Conservation (phyloP, 2,329 filamentous ascomycete genomes). For the Fusarium sp. region DNA sequence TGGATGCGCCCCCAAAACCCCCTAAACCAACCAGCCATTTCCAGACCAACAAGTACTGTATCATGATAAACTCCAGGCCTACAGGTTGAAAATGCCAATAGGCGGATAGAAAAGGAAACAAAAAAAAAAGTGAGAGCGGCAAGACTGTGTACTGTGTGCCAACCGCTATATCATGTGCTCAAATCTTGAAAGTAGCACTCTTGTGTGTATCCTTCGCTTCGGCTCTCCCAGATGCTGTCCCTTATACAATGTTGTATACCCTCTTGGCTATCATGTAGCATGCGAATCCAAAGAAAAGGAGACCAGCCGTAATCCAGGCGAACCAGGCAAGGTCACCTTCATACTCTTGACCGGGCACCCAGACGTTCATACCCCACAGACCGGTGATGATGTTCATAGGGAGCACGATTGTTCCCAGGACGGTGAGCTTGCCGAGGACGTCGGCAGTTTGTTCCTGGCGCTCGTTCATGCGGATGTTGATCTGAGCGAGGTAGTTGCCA, state of each 20-base stretch:
- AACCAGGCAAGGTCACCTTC: slow-evolving; percentile 84
- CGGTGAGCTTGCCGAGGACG: slow-evolving; percentile 92
- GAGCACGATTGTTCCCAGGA: slow-evolving; percentile 94
- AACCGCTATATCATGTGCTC: background rate
- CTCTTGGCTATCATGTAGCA: slow-evolving; percentile 88
- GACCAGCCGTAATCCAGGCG: slow-evolving; percentile 76
- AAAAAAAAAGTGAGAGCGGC: background rate
- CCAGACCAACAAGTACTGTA: background rate
- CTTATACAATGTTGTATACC: slow-evolving; percentile 81
- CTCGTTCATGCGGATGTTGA: slow-evolving; percentile 99
- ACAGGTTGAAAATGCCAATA: background rate
- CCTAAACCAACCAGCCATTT: background rate
- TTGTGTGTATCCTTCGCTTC: background rate
- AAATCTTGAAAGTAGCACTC: slow-evolving; percentile 4
- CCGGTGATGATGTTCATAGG: slow-evolving; percentile 99
- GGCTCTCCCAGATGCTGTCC: background rate
- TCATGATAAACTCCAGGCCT: background rate
- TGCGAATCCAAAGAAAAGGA: slow-evolving; percentile 81
- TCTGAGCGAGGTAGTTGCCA: slow-evolving; percentile 98
- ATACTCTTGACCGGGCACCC: slow-evolving; percentile 90
- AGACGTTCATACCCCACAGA: slow-evolving; percentile 98
- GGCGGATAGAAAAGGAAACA: slow-evolving; percentile 2
- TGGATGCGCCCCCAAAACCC: slow-evolving; percentile 8
- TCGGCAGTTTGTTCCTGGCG: slow-evolving; percentile 95
- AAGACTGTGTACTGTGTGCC: slow-evolving; percentile 26